Conservation (phyloP, 2,329 filamentous ascomycete genomes). For the Nemania abortiva region DNA sequence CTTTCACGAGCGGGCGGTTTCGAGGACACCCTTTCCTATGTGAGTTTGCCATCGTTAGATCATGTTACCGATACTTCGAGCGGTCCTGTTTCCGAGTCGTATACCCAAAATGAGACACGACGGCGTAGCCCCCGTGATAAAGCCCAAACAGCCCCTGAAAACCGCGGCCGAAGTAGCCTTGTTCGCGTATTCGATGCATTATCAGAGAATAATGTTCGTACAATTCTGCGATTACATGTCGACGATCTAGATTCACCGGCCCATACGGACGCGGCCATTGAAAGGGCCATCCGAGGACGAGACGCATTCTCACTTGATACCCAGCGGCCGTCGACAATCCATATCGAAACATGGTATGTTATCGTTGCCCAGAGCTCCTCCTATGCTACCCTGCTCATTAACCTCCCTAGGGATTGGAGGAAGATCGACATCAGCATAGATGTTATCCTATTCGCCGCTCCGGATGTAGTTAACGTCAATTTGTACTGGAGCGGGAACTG, state of each 20-base stretch:
- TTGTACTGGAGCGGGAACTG: conserved; percentile 3
- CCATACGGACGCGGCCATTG: conserved; percentile 5
- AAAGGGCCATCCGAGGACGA: conserved; percentile 1
- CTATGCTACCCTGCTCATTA: no score
- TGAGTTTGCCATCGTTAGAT: background rate
- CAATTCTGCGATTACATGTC: background rate
- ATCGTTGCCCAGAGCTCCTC: no score
- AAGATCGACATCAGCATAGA: conserved; percentile 10
- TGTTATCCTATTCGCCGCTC: conserved; percentile 4
- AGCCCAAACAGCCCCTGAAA: background rate
- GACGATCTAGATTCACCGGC: background rate
- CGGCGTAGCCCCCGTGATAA: no score
- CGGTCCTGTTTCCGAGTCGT: no score
- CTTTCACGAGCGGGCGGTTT: background rate
- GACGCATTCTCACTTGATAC: background rate
- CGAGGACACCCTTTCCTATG: conserved; percentile 8
- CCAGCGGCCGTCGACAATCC: no score
- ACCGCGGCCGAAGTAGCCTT: background rate
- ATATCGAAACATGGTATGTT: no score
- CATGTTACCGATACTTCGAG: no score
- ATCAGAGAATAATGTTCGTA: background rate
- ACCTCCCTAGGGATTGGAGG: conserved; percentile 3
- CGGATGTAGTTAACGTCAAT: background rate
- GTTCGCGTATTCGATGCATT: background rate
- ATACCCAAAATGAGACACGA: no score